Evolutionary conservation across 1,139 yeast genomes (phyloP).

Genomic region (Groenewaldozyma sp.): DNA sequence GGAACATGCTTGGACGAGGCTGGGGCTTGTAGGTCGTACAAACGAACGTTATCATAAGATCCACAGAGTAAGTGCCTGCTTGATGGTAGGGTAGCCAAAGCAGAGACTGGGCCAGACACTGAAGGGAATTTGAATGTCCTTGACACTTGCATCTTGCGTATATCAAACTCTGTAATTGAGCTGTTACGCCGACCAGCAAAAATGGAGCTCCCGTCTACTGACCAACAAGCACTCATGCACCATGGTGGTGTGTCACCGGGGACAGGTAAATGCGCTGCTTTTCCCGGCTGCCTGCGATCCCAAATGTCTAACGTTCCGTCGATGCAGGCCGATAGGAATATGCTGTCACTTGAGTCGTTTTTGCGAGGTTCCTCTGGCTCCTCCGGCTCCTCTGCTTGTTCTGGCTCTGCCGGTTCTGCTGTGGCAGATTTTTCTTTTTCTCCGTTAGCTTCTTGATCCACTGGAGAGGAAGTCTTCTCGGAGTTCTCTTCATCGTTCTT

Average conservation of each 20-base stretch:
- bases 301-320: conserved; percentile 79
- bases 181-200: conserved; percentile 88
- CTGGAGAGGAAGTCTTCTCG: no score
- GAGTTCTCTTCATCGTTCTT: no score
- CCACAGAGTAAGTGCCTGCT: conserved; percentile 75
- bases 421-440: conserved; percentile 13
- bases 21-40: conserved; percentile 62
- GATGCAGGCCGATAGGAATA: conserved; percentile 71
- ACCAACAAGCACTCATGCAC: conserved; percentile 87
- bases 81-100: conserved; percentile 74
- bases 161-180: conserved; percentile 73
- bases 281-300: conserved; percentile 55
- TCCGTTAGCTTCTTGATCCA: conserved; percentile 5
- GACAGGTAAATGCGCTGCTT: conserved; percentile 49
- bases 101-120: conserved; percentile 87
- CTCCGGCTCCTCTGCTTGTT: conserved; percentile 5
- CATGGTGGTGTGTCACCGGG: conserved; percentile 74
- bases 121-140: conserved; percentile 66
- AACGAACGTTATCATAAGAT: conserved; percentile 78
- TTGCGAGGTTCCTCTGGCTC: conserved; percentile 10
- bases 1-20: conserved; percentile 35
- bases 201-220: conserved; percentile 66
- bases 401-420: conserved; percentile 7
- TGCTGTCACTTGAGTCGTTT: conserved; percentile 37
- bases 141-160: conserved; percentile 48